Conservation (phyloP, 2,329 filamentous ascomycete species). For the Pseudogymnoascus sp. region DNA sequence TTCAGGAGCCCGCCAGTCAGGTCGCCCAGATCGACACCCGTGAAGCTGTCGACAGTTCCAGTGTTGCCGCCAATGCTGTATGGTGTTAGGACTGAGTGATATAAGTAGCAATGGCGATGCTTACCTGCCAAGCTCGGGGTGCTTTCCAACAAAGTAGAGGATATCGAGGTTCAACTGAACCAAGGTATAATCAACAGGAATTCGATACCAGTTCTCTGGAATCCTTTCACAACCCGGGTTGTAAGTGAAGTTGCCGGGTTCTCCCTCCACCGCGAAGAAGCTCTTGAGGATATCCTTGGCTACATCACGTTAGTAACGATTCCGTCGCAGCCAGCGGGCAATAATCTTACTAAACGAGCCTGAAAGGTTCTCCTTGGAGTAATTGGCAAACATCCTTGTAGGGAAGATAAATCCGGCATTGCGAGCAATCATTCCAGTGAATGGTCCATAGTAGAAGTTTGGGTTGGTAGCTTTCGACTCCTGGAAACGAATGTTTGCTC, state of each 20-base stretch:
- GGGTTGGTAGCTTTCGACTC: constrained; percentile 42
- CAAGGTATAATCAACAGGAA: constrained; percentile 33
- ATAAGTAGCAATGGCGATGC: not conserved
- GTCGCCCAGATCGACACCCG: constrained; percentile 37
- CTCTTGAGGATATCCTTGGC: constrained; percentile 15
- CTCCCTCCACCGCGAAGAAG: constrained; percentile 36
- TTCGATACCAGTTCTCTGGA: constrained; percentile 30
- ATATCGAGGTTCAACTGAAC: constrained; percentile 36
- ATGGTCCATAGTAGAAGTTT: constrained; percentile 45
- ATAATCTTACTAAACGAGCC: constrained; percentile 17
- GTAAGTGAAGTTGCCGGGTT: constrained; percentile 29
- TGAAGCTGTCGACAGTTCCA: constrained; percentile 43
- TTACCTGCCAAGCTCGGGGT: constrained; percentile 32
- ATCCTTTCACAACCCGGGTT: constrained; percentile 29
- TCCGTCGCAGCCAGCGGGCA: not conserved
- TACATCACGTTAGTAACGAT: not conserved
- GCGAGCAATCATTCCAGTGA: constrained; percentile 36
- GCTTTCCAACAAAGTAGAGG: constrained; percentile 31
- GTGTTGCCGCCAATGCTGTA: constrained; percentile 42
- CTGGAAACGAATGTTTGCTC: constrained; percentile 33
- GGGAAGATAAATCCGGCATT: constrained; percentile 26
- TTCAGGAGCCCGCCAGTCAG: constrained; percentile 40
- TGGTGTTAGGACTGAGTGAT: not conserved
- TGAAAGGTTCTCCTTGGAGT: constrained; percentile 23
- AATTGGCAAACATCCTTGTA: constrained; percentile 27